Evolutionary conservation across 1,284 basidiomycete genomes (phyloP).

Genomic region (Heterobasidion occidentale): DNA sequence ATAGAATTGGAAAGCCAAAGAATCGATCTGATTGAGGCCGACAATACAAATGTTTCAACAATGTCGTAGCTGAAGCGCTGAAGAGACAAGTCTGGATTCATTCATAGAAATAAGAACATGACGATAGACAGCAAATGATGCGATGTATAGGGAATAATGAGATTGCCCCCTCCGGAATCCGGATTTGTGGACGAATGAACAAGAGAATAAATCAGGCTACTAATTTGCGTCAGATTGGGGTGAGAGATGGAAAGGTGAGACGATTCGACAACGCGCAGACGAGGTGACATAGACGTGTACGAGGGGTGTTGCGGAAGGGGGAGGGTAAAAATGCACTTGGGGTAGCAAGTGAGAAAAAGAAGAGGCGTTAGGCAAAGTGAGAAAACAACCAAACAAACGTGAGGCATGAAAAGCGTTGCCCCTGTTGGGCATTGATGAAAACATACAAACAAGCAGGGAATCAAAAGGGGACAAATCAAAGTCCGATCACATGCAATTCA

Average conservation of each 20-base stretch:
- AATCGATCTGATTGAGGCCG: no score
- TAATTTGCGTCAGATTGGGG: constrained; percentile 12
- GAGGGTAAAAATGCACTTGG: constrained; percentile 11
- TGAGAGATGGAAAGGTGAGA: constrained; percentile 6
- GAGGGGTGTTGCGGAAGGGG: constrained; percentile 4
- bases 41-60: no score
- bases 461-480: background rate
- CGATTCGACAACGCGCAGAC: background rate
- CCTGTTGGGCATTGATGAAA: background rate
- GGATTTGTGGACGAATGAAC: constrained; percentile 6
- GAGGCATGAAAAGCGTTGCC: constrained; percentile 7
- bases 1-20: constrained; percentile 17
- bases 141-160: constrained; percentile 19
- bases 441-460: background rate
- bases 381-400: background rate
- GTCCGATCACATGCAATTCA: constrained; percentile 4
- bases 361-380: constrained; percentile 14
- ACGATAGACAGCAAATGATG: constrained; percentile 37
- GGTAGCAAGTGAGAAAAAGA: constrained; percentile 32
- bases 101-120: constrained; percentile 36
- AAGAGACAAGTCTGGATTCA: constrained; percentile 29
- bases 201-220: constrained; percentile 17
- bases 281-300: constrained; percentile 5
- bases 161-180: background rate
- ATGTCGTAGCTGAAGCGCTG: constrained; percentile 16